A percentile compares a stretch with the other conserved stretches of the same genome.
Conservation (phyloP, 169 alveolate genomes). For the Eimeria praecox region DNA sequence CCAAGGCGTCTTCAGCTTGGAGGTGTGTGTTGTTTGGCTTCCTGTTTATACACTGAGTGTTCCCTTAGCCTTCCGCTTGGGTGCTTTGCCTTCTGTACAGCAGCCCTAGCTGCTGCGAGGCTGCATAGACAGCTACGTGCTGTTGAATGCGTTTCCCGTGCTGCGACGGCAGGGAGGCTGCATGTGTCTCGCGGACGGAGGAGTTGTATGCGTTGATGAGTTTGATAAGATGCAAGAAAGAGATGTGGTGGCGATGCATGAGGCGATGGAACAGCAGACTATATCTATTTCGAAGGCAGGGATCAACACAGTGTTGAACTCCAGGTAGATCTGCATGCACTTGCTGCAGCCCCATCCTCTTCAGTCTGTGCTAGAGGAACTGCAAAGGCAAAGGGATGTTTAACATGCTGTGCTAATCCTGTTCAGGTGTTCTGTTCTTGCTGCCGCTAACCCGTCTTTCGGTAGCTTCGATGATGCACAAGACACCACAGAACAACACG, state of each 20-base stretch:
- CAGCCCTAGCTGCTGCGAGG: neutral
- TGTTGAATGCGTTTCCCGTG: neutral
- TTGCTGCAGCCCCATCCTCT: neutral
- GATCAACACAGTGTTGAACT: slow-evolving; percentile 96
- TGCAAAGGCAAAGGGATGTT: neutral
- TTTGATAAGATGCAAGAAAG: slow-evolving; percentile 99
- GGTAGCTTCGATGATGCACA: slow-evolving; percentile 98
- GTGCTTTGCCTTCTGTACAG: neutral
- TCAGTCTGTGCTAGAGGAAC: neutral
- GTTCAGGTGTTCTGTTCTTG: slow-evolving; percentile 98
- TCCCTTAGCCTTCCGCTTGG: neutral
- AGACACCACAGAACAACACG: slow-evolving; percentile 98
- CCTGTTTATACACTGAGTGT: neutral
- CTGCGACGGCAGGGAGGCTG: slow-evolving; percentile 96
- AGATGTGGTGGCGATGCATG: slow-evolving; percentile 99
- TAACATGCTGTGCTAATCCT: slow-evolving; percentile 75
- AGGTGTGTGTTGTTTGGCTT: slow-evolving; percentile 88
- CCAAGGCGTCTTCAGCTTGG: slow-evolving; percentile 97
- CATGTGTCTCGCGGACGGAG: slow-evolving; percentile 98
- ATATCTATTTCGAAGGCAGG: slow-evolving; percentile 99
- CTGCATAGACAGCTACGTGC: neutral
- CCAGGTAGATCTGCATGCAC: slow-evolving; percentile 61
- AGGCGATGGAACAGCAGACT: slow-evolving; percentile 99
- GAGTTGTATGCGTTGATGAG: slow-evolving; percentile 99
- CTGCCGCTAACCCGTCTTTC: slow-evolving; percentile 99